Base-by-base conservation (phyloP, 805 yeast species). In the Lachancea waltii region DNA sequence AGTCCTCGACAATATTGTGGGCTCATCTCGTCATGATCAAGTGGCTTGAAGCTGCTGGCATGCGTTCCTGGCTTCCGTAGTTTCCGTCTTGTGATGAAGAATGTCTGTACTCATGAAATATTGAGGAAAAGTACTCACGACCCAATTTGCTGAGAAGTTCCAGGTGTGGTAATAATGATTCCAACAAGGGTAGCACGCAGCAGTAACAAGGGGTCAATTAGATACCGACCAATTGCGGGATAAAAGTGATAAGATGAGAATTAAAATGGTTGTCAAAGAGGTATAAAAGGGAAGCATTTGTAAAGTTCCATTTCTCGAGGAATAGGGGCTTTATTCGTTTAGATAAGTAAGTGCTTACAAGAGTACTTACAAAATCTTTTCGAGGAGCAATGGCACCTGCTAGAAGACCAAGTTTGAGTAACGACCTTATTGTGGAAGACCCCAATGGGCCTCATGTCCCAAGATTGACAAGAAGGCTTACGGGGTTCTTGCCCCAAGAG, bases 401-500 rank as follows among this genome's bases (percentile, higher is more conserved):
- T n/a, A 35, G 38, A 20, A 42, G 45, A 35, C 42, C 42, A 3
- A 38, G 40, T 15, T 29, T 42, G 35, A 47, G 46, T 20, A 43
- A 48, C 43, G 62, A 57, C 39, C 43, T 54, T 50, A 56, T 55
- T 15, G 40, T 50, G 3, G 62, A 48, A 33, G 60, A 57, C 40
- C 56, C 56, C 7, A 60, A 62, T 24, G 40, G 49, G 13, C 67
- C 67, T 35, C 63, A 61, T 33, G 44, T 53, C 20, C 63, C 60
- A 7, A 80, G 81, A 52, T 70, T 79, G 56, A 72, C 60, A 0
- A 58, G 96, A 54, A 78, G 95, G 32, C 72, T 85, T 51, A 85
- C 95, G 0, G 97, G 97, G 22, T 84, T 87, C 62, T 79, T 95
- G 3, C 95, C 95, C 8, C 82, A 84, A 49, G 95, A 87, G 61